Evolutionary conservation across 192 early-diverging fungal species (phyloP), one percentile per base, ranked within the genome.

Genomic region (Gaertneriomyces semiglobifer): DNA sequence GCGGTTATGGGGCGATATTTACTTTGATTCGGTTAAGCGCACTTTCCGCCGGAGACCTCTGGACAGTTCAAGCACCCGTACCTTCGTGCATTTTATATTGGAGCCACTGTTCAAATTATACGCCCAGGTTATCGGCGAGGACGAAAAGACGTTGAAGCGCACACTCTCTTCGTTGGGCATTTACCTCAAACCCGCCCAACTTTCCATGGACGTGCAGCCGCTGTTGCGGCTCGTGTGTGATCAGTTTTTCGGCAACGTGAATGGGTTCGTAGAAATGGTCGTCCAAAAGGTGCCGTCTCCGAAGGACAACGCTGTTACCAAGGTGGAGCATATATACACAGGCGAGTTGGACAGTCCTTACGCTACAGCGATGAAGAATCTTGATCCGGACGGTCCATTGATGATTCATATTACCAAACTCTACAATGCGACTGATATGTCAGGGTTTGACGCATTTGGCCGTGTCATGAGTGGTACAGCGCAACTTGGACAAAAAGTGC

Each of bases 1-100:
- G 75, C 92, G 95, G 10, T 79, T 99, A 14, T 99, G 97, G 97
- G 97, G 97, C 42, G 94, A 99, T 72, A 85, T 99, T 40, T 95
- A 88, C 77, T 96, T 89, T 74, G 86, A 96, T 69, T 66, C 83
- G 0, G 80, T 85, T n/a, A 87, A 83, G 11, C 83, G 92, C 25
- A 87, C 84, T 4, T 99, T 99, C 74, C 79, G 85, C 46, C 88
- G 90, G 41, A 89, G 86, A 73, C 75, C 89, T 19, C 47, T 80
- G 11, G 77, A 81, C 43, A 79, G 80, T 5, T 68, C 74, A 45
- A 70, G 63, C 44, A 68, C 54, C 25, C 88, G 97, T 12, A 86
- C 92, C 11, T 99, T 99, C 80, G 90, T 94, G 19, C 92, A 99
- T 71, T 99, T 99, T 71, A 88, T 99, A 61, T 70, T 98, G 10